phyloP scores from a whole-genome alignment of 1,139 yeast genomes.

The Hyphopichia wangnamkhiaoensis region DNA sequence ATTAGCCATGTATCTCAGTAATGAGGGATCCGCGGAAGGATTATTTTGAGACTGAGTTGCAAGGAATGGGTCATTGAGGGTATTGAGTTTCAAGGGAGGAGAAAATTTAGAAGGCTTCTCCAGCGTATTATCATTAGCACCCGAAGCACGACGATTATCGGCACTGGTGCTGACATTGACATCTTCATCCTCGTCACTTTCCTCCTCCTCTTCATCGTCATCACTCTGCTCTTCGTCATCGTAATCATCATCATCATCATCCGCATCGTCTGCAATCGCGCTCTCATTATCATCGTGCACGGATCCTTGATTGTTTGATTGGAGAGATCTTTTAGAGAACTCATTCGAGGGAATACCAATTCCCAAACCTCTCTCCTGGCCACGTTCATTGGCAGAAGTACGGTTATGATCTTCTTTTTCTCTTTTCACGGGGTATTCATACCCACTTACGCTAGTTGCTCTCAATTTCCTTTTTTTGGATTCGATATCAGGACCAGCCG shows the following conservation, averaged over 20 bases:
- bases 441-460: slow-evolving; percentile 47
- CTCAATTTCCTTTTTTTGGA: slow-evolving; percentile 24
- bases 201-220: slow-evolving; percentile 25
- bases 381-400: slow-evolving; percentile 1
- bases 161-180: slow-evolving; percentile 12
- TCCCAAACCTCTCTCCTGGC: slow-evolving; percentile 13
- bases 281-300: slow-evolving; percentile 6
- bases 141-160: neutral
- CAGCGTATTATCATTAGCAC: slow-evolving; percentile 5
- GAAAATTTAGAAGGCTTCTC: slow-evolving; percentile 17
- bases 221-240: slow-evolving; percentile 20
- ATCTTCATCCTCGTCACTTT: slow-evolving; percentile 40
- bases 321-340: neutral
- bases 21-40: neutral
- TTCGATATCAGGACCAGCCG: slow-evolving; percentile 25
- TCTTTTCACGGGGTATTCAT: slow-evolving; percentile 20
- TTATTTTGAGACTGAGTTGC: neutral
- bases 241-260: slow-evolving; percentile 14
- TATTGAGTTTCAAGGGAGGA: slow-evolving; percentile 35
- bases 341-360: slow-evolving; percentile 7
- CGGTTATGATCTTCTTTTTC: slow-evolving; percentile 9
- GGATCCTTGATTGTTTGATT: neutral
- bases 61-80: slow-evolving; percentile 17
- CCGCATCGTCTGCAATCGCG: slow-evolving; percentile 12
- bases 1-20: neutral